Evolutionary conservation across 768 basidiomycete genomes (phyloP).

Genomic region (Serendipita vermifera): DNA sequence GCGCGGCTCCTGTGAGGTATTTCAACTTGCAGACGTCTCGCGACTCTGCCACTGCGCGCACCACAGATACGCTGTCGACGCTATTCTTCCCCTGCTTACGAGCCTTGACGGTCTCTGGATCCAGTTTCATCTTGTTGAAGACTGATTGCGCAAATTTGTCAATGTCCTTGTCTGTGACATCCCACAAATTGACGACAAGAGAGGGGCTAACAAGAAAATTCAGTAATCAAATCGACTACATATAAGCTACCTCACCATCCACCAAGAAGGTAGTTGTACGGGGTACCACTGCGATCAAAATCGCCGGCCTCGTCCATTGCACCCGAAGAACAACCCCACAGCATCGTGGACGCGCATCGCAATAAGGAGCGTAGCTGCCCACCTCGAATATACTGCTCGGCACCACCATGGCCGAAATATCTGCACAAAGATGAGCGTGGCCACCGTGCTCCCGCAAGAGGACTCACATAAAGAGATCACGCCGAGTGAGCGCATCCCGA

Average conservation of each 20-base stretch:
- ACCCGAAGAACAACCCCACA: constrained; percentile 99
- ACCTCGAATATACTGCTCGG: constrained; percentile 84
- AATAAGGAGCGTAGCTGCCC: constrained; percentile 70
- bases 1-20: constrained; percentile 90
- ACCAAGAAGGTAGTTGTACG: constrained; percentile 90
- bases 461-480: constrained; percentile 85
- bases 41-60: constrained; percentile 66
- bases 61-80: constrained; percentile 35
- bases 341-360: constrained; percentile 86
- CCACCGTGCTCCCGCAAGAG: neutral
- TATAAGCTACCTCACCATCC: constrained; percentile 64
- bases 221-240: constrained; percentile 1
- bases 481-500: constrained; percentile 49
- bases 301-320: constrained; percentile 81
- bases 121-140: constrained; percentile 55
- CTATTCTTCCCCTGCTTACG: no score
- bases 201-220: constrained; percentile 49
- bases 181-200: constrained; percentile 91
- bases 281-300: constrained; percentile 83
- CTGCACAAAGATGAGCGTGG: constrained; percentile 29
- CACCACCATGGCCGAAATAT: constrained; percentile 95
- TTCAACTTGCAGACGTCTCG: constrained; percentile 76
- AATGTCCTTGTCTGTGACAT: constrained; percentile 95
- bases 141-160: constrained; percentile 83
- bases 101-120: constrained; percentile 19